Evolutionary conservation across 495 filamentous ascomycete species (phyloP), one percentile per base, ranked within the genome.

Genomic region (Penicillium tannophilum): DNA sequence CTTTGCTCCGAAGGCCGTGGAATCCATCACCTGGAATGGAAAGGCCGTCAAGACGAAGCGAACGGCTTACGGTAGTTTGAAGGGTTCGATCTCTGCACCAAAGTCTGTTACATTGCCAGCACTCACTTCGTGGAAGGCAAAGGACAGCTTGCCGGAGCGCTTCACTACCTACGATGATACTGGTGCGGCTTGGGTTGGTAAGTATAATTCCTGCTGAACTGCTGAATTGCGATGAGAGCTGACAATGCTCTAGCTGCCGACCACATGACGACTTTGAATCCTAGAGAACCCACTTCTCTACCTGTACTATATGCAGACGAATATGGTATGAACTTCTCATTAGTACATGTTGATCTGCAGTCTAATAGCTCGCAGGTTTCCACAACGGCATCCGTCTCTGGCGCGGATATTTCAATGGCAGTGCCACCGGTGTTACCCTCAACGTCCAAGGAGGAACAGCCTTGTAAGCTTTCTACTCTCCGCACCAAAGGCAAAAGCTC

Each of bases 71-170:
- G 82, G 85, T 54, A 78, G 81, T 60, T 73, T 82, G 53, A 72
- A 79, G 9, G 78, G 77, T 4, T 79, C 61, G 1, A 60, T 87
- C 9, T 62, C 69, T 17, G 83, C 79, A 61, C 68, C 67, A 0
- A 55, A 71, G 1, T 59, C 74, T 4, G 51, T 88, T 42, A 67
- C 57, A 6, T 44, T 90, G 8, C 87, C 88, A 0, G 51, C 76
- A 14, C 74, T 91, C 10, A 69, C 68, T 19, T 65, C 76, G 0
- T 92, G 90, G 89, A 87, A 83, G 62, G 81, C 80, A 43, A 70
- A 86, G 42, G 84, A 93, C 74, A 82, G 83, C 52, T 80, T 92
- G 3, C 89, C 89, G 0, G 90, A 92, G 67, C 77, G 88, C 12
- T 64, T 77, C 26, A 52, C 73, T 7, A 61, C 59, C 26, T 92